Base-by-base conservation (phyloP, 441 rosid species). In the Populus hybrid region DNA sequence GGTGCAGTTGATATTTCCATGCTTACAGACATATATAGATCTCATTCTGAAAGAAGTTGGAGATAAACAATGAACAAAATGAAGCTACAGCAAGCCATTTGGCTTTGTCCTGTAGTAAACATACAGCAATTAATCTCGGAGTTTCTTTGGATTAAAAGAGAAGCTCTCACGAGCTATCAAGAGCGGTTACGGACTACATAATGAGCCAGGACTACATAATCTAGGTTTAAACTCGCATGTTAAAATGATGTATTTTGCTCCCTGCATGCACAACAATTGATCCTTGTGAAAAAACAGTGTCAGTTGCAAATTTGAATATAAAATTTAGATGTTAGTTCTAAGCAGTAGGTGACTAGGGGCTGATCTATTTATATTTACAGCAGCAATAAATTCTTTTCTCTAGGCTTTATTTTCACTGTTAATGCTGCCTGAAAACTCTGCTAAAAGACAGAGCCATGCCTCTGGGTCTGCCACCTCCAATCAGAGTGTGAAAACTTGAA, bases 361-460 rank as follows among this genome's bases (percentile, higher is more conserved):
- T 82, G 78, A 28, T 74, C 67, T 80, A 34, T 77, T 78, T 68
- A 75, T 70, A 76, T 78, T 79, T 79, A 79, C 82, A 80, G 81
- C 85, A 32, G 86, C 69, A 83, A 79, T 78, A 78, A 73, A 70
- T 63, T 79, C 46, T 76, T 38, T 80, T 71, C 84, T 82, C 84
- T 71, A 63, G 81, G 83, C 82, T 83, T 80, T 82, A 85, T 81
- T 86, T 79, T 78, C 84, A 78, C 81, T 76, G 83, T 85, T 81
- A 35, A 79, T 82, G 81, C 82, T 79, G 84, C 81, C 88, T 82
- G 89, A 80, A 79, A 84, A 50, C 79, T 78, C 88, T 83, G 91
- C 84, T 81, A 83, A 75, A 85, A 76, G 81, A 72, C 86, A 81
- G 88, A 84, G 85, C 87, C 84, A 83, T 83, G 83, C 90, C 87